Evolutionary conservation across 2,329 filamentous ascomycete genomes (phyloP).

Genomic region (Verticillium zaregamsianum): DNA sequence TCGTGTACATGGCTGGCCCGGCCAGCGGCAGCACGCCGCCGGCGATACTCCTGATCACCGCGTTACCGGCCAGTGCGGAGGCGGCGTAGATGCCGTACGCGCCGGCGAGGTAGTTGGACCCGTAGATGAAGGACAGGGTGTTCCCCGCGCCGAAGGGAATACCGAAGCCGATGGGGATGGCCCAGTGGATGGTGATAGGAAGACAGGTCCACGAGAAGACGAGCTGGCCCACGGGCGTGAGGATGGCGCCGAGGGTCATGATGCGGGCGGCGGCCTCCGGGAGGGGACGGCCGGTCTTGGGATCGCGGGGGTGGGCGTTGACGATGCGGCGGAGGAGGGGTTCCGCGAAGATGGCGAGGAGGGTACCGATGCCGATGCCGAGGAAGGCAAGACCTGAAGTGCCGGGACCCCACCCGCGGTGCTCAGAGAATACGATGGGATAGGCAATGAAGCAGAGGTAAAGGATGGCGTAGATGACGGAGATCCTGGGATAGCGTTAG

Average conservation of each 20-base stretch:
- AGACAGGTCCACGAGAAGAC: constrained; percentile 87
- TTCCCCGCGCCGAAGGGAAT: constrained; percentile 78
- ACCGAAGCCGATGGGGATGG: constrained; percentile 72
- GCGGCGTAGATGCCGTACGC: constrained; percentile 80
- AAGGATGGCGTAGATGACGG: constrained; percentile 79
- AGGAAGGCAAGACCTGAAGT: constrained; percentile 73
- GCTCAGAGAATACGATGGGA: constrained; percentile 72
- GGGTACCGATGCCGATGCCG: constrained; percentile 63
- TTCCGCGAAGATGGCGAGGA: constrained; percentile 59
- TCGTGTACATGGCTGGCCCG: constrained; percentile 66
- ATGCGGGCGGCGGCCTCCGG: constrained; percentile 81
- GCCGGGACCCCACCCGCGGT: constrained; percentile 73
- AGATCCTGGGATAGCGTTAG: constrained; percentile 50
- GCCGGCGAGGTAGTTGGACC: constrained; percentile 73
- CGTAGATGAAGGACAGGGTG: constrained; percentile 76
- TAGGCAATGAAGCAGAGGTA: constrained; percentile 91
- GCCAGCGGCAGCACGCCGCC: constrained; percentile 78
- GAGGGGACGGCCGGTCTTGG: constrained; percentile 65
- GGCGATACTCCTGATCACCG: constrained; percentile 66
- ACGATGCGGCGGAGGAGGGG: constrained; percentile 75
- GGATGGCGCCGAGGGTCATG: constrained; percentile 71
- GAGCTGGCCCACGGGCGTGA: constrained; percentile 74
- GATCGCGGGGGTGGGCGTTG: constrained; percentile 70
- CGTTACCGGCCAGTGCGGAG: constrained; percentile 74
- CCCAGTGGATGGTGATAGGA: constrained; percentile 73